Percentiles rank a stretch among this genome's conserved stretches.
Evolutionary conservation across 2,329 filamentous ascomycete species (phyloP).

Genomic region (Fusarium proliferatum): DNA sequence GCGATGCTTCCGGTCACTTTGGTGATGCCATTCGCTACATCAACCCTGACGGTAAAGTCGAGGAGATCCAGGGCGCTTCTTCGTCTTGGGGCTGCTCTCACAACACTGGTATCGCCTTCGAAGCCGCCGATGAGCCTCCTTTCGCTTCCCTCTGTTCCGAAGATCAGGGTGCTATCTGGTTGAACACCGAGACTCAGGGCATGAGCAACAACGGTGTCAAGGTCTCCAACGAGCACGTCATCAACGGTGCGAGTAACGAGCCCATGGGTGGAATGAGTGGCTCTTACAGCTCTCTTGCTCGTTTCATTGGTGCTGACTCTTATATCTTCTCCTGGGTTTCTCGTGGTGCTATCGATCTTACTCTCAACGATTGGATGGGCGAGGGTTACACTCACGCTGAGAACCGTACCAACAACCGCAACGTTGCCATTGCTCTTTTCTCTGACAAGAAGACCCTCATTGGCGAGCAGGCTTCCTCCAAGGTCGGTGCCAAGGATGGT

Average conservation of each 20-base stretch:
- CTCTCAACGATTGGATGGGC: slow-evolving; percentile 68
- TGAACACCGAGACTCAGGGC: slow-evolving; percentile 68
- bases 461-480: slow-evolving; percentile 63
- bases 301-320: slow-evolving; percentile 60
- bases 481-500: slow-evolving; percentile 63
- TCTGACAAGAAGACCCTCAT: slow-evolving; percentile 68
- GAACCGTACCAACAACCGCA: slow-evolving; percentile 68
- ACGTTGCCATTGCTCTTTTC: slow-evolving; percentile 68
- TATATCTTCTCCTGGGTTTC: slow-evolving; percentile 74
- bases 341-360: slow-evolving; percentile 66
- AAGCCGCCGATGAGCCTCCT: slow-evolving; percentile 67
- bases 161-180: slow-evolving; percentile 72
- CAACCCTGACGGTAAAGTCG: slow-evolving; percentile 62
- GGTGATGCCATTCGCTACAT: slow-evolving; percentile 62
- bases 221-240: slow-evolving; percentile 71
- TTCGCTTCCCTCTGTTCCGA: slow-evolving; percentile 70
- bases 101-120: slow-evolving; percentile 73
- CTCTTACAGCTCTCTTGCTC: slow-evolving; percentile 67
- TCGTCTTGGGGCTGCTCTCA: slow-evolving; percentile 71
- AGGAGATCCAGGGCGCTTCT: slow-evolving; percentile 63
- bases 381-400: slow-evolving; percentile 61
- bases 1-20: slow-evolving; percentile 65
- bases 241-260: slow-evolving; percentile 68
- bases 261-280: slow-evolving; percentile 72
- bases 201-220: slow-evolving; percentile 66